These are phyloP conservation scores for Hypoxylon lienhwacheense DNA, from an alignment of 495 filamentous ascomycete species.

Conservation along the genomic window DNA sequence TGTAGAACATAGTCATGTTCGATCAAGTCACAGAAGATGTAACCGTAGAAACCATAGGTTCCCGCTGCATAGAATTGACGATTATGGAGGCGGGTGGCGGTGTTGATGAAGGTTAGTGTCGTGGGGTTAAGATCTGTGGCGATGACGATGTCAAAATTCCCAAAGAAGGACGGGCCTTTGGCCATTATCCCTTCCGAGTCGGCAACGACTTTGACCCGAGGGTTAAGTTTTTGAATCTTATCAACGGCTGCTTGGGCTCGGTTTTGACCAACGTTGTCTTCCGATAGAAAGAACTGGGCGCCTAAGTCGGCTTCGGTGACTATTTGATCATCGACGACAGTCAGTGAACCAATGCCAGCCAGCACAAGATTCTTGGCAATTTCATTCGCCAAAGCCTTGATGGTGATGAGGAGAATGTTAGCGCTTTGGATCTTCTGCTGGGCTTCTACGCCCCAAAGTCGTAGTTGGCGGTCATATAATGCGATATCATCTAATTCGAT, in stretches of 20 bases:
- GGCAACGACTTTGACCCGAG: slow-evolving; percentile 75
- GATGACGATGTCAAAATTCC: slow-evolving; percentile 80
- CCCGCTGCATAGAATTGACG: slow-evolving; percentile 87
- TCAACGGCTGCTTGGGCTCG: slow-evolving; percentile 82
- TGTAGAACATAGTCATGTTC: slow-evolving; percentile 85
- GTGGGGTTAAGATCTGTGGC: slow-evolving; percentile 83
- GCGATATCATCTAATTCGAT: slow-evolving; percentile 88
- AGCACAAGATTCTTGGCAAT: slow-evolving; percentile 97
- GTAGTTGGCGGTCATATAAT: slow-evolving; percentile 95
- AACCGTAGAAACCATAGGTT: slow-evolving; percentile 90
- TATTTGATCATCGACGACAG: slow-evolving; percentile 77
- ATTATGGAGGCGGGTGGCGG: slow-evolving; percentile 70
- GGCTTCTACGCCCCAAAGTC: slow-evolving; percentile 96
- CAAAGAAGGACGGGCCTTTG: slow-evolving; percentile 72
- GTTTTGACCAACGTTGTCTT: slow-evolving; percentile 72
- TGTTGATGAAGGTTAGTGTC: slow-evolving; percentile 76
- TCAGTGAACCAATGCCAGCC: slow-evolving; percentile 89
- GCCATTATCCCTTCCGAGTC: slow-evolving; percentile 64
- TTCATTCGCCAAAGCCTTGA: slow-evolving; percentile 90
- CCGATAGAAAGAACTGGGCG: slow-evolving; percentile 83
- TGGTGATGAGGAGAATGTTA: slow-evolving; percentile 84
- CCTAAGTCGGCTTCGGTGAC: slow-evolving; percentile 83
- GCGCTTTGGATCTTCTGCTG: slow-evolving; percentile 87
- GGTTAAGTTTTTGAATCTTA: slow-evolving; percentile 82
- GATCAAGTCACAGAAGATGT: slow-evolving; percentile 90